Evolutionary conservation across 164 flowering plant species (phyloP).

Genomic region (Magnolia changhungtana): DNA sequence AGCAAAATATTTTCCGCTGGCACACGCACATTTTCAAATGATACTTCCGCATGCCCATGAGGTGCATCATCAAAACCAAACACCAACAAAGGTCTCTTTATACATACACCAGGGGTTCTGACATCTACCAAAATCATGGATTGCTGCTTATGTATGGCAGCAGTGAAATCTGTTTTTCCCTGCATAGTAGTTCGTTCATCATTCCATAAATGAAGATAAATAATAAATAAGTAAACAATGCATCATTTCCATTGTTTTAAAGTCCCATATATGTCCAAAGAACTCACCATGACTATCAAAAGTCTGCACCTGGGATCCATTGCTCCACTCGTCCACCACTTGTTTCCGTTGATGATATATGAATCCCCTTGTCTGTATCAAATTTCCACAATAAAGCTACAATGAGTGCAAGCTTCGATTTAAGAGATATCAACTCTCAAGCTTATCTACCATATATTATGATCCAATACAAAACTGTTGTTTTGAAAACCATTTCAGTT

Average conservation of each 20-base stretch:
- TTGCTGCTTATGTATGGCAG: slow-evolving; percentile 84
- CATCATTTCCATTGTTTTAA: background rate
- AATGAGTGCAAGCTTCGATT: background rate
- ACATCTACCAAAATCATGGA: slow-evolving; percentile 94
- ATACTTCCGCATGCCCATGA: slow-evolving; percentile 95
- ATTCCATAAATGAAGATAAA: slow-evolving; percentile 4
- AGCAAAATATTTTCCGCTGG: slow-evolving; percentile 78
- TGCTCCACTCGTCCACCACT: slow-evolving; percentile 99
- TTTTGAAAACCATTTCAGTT: too few relatives aligned
- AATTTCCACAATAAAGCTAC: background rate
- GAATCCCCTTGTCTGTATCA: slow-evolving; percentile 69
- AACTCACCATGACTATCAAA: slow-evolving; percentile 91
- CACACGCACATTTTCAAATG: slow-evolving; percentile 73
- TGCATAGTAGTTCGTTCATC: slow-evolving; percentile 25
- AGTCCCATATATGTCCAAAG: background rate
- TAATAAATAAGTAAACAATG: background rate
- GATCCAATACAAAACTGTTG: too few relatives aligned
- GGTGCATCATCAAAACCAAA: slow-evolving; percentile 99
- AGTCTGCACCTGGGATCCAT: slow-evolving; percentile 98
- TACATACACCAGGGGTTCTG: slow-evolving; percentile 63
- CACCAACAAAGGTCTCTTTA: slow-evolving; percentile 77
- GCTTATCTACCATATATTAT: too few relatives aligned
- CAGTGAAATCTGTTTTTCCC: slow-evolving; percentile 91
- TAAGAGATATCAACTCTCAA: too few relatives aligned
- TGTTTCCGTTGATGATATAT: slow-evolving; percentile 79